phyloP scores from a whole-genome alignment of 2,329 filamentous ascomycete genomes.

The Exophiala xenobiotica region DNA sequence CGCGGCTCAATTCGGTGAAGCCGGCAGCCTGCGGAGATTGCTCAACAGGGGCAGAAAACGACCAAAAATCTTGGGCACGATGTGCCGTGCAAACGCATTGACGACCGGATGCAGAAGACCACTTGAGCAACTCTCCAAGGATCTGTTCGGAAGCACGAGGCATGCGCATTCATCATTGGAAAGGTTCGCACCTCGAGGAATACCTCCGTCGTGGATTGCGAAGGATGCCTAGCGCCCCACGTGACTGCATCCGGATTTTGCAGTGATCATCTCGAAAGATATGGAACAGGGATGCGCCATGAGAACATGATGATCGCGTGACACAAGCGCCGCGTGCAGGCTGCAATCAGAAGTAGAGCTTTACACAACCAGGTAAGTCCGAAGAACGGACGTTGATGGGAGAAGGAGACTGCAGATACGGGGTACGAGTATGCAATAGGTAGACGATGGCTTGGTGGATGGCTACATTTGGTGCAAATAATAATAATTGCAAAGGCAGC shows the following conservation, averaged over 20 bases:
- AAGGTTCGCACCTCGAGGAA: too few relatives aligned
- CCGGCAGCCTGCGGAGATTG: slow-evolving; percentile 26
- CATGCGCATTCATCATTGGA: too few relatives aligned
- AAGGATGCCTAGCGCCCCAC: neutral
- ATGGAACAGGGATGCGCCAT: neutral
- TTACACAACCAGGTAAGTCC: too few relatives aligned
- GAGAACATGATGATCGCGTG: neutral
- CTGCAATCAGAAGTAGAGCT: neutral
- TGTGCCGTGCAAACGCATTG: neutral
- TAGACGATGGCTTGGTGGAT: too few relatives aligned
- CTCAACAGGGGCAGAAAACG: slow-evolving; percentile 2
- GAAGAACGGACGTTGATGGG: too few relatives aligned
- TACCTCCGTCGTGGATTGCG: neutral
- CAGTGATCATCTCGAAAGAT: neutral
- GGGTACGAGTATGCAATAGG: neutral
- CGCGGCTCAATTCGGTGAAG: slow-evolving; percentile 20
- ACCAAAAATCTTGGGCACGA: neutral
- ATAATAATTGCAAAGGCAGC: neutral
- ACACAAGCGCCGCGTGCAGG: neutral
- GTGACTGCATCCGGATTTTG: neutral
- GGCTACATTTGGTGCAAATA: neutral
- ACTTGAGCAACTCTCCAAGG: neutral
- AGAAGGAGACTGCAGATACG: neutral
- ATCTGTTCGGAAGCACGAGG: neutral
- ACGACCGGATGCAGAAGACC: neutral